Evolutionary conservation across 441 rosid species (phyloP).

Genomic region (Arabidopsis lyrata): DNA sequence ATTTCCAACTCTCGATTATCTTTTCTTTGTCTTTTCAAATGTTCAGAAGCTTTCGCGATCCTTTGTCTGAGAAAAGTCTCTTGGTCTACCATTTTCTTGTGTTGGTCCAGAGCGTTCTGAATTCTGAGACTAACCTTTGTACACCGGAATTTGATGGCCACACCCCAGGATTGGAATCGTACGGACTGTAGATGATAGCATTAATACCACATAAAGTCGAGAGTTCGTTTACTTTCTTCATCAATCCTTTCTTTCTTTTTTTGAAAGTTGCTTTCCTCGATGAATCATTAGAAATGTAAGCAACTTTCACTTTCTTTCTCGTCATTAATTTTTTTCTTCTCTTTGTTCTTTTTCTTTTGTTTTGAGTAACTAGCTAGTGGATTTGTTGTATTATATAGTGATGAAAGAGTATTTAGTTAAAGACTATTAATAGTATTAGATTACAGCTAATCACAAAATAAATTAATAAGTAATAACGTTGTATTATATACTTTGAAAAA

Average conservation of each 20-base stretch:
- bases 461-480: not conserved
- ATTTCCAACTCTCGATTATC: constrained; percentile 62
- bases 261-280: constrained; percentile 65
- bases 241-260: constrained; percentile 62
- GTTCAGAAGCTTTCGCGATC: constrained; percentile 47
- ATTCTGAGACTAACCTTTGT: constrained; percentile 48
- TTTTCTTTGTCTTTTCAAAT: constrained; percentile 49
- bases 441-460: not conserved
- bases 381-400: constrained; percentile 23
- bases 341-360: not conserved
- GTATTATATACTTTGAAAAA: not conserved
- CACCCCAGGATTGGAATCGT: constrained; percentile 53
- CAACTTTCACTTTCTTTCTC: constrained; percentile 72
- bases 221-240: constrained; percentile 68
- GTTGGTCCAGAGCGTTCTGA: constrained; percentile 56
- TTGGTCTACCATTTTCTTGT: constrained; percentile 65
- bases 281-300: constrained; percentile 56
- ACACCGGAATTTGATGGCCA: constrained; percentile 62
- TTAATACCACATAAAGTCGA: constrained; percentile 59
- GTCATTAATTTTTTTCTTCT: constrained; percentile 47
- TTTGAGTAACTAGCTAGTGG: not conserved
- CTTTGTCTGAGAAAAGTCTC: constrained; percentile 57
- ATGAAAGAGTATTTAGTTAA: not conserved
- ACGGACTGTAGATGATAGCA: constrained; percentile 58
- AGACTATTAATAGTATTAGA: not conserved